These are phyloP conservation scores for Papiliotrema fonsecae DNA, from an alignment of 1,284 basidiomycete species.

Conservation along the genomic window DNA sequence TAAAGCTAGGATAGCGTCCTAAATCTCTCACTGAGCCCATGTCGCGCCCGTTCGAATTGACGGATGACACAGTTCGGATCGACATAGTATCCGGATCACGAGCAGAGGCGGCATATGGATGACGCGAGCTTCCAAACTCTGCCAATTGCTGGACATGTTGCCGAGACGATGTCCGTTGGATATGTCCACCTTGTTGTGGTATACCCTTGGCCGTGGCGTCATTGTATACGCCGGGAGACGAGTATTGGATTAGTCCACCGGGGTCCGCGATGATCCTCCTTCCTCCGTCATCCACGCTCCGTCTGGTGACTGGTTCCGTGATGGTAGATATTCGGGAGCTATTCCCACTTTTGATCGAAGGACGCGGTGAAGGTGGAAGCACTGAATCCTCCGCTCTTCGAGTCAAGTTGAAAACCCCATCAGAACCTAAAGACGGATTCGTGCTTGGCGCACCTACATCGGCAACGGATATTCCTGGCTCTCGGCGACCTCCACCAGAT, in stretches of 20 bases:
- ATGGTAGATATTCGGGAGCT: slow-evolving; percentile 14
- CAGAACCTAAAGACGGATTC: slow-evolving; percentile 27
- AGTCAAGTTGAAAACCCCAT: slow-evolving; percentile 17
- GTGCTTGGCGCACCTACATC: slow-evolving; percentile 29
- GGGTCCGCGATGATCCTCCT: neutral
- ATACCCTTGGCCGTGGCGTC: slow-evolving; percentile 7
- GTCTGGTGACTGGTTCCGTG: slow-evolving; percentile 11
- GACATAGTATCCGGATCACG: slow-evolving; percentile 33
- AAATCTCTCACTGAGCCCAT: slow-evolving; percentile 23
- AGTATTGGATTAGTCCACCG: neutral
- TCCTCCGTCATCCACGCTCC: neutral
- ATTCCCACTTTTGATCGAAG: slow-evolving; percentile 9
- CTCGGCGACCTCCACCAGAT: slow-evolving; percentile 6
- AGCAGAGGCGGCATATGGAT: slow-evolving; percentile 18
- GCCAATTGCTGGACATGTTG: slow-evolving; percentile 5
- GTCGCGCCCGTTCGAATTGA: slow-evolving; percentile 15
- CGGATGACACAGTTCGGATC: slow-evolving; percentile 26
- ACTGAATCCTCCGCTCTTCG: neutral
- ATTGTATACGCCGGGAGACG: neutral
- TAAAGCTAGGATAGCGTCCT: slow-evolving; percentile 34
- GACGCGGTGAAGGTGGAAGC: slow-evolving; percentile 11
- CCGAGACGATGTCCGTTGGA: slow-evolving; percentile 9
- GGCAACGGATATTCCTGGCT: slow-evolving; percentile 1
- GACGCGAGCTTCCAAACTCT: slow-evolving; percentile 26
- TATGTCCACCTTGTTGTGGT: slow-evolving; percentile 14